Conservation (phyloP, 73 alveolate genomes). For the Blepharisma stoltei region DNA sequence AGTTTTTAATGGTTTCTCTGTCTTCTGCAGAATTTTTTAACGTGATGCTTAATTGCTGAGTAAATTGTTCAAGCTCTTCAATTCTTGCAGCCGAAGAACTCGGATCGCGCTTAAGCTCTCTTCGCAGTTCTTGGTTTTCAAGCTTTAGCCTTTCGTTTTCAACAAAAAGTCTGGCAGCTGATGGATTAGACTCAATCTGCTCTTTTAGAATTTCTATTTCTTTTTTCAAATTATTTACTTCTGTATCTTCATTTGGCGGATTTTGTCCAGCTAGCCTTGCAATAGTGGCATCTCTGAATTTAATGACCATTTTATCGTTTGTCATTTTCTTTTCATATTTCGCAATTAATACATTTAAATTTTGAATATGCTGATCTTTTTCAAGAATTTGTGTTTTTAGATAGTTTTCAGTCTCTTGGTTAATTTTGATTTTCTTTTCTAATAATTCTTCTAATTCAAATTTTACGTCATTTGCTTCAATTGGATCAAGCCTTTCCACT, state of each 20-base stretch:
- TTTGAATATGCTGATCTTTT: background rate
- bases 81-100: too few species aligned
- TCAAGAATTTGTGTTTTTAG: conserved; percentile 3
- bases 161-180: conserved; percentile 6
- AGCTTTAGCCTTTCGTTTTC: conserved; percentile 22
- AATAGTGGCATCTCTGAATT: conserved; percentile 33
- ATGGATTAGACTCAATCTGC: conserved; percentile 8
- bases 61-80: conserved; percentile 20
- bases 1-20: background rate
- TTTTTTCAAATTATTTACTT: background rate
- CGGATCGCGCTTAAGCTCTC: too few species aligned
- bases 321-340: conserved; percentile 28
- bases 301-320: conserved; percentile 36
- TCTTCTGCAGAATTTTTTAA: background rate
- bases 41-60: background rate
- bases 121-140: background rate
- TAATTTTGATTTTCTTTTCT: conserved; percentile 14
- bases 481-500: background rate
- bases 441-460: conserved; percentile 1
- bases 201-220: conserved; percentile 22
- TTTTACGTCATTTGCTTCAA: background rate
- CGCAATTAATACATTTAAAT: background rate
- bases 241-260: background rate
- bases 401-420: conserved; percentile 8
- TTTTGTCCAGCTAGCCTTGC: background rate